Conservation (phyloP, 768 basidiomycete species). For the Suillus bovinus region DNA sequence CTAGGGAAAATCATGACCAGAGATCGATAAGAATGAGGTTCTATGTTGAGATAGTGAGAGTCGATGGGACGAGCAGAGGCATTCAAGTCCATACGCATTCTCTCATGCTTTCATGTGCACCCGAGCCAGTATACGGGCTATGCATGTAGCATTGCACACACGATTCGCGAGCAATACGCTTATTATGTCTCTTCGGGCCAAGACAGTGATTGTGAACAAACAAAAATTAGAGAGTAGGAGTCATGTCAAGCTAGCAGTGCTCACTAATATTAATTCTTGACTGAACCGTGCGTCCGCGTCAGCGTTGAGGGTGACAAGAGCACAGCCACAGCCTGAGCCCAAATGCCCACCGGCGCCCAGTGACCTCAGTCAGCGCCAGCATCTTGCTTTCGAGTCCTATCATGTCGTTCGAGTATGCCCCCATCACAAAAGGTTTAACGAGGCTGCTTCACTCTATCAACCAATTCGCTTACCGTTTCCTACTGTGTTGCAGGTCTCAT, state of each 20-base stretch:
- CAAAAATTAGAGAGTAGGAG: background rate
- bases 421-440: constrained; percentile 76
- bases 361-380: background rate
- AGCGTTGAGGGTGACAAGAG: too few relatives aligned
- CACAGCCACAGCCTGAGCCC: constrained; percentile 1
- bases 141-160: background rate
- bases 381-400: background rate
- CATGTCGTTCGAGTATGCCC: constrained; percentile 84
- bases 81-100: background rate
- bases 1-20: background rate
- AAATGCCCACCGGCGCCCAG: background rate
- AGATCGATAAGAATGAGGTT: background rate
- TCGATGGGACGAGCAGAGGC: background rate
- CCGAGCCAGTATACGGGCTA: background rate
- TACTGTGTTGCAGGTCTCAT: constrained; percentile 64
- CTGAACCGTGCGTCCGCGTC: too few relatives aligned
- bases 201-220: background rate
- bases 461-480: background rate
- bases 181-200: background rate
- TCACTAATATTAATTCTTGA: too few relatives aligned
- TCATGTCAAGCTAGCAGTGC: background rate
- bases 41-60: background rate
- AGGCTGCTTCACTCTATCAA: background rate
- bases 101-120: background rate
- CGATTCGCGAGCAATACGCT: background rate